phyloP scores from a whole-genome alignment of 352 stramenopile genomes.

The Phytophthora podocarpi region DNA sequence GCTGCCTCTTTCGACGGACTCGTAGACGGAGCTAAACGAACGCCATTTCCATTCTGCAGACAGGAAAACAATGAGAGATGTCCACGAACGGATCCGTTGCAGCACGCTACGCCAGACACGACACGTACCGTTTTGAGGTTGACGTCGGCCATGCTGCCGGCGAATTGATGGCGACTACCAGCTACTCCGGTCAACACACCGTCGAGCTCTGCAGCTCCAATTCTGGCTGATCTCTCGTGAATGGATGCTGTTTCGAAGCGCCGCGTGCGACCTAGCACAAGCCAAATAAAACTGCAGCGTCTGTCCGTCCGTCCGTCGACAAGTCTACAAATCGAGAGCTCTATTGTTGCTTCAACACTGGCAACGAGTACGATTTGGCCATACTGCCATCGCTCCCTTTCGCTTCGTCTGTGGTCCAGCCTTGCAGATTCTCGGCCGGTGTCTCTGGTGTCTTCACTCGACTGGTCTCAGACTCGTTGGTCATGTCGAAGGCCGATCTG shows the following conservation, averaged over 20 bases:
- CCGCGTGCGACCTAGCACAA: slow-evolving; percentile 23
- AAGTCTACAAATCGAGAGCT: too few relatives aligned
- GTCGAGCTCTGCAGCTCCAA: slow-evolving; percentile 4
- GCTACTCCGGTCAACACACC: not conserved
- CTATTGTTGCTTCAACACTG: slow-evolving; percentile 52
- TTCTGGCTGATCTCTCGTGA: too few relatives aligned
- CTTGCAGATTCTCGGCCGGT: slow-evolving; percentile 27
- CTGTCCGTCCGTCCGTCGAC: too few relatives aligned
- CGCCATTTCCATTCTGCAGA: slow-evolving; percentile 21
- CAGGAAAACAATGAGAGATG: not conserved
- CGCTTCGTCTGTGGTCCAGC: slow-evolving; percentile 41
- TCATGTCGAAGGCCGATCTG: slow-evolving; percentile 30
- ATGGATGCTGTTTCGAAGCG: slow-evolving; percentile 27
- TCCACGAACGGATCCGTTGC: not conserved
- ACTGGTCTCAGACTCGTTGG: slow-evolving; percentile 28
- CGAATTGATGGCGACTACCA: not conserved
- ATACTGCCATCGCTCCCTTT: slow-evolving; percentile 35
- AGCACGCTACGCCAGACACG: not conserved
- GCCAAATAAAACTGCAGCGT: slow-evolving; percentile 26
- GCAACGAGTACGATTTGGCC: slow-evolving; percentile 61
- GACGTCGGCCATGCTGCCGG: not conserved
- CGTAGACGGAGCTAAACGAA: slow-evolving; percentile 57
- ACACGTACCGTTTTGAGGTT: slow-evolving; percentile 19
- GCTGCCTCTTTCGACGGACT: slow-evolving; percentile 54
- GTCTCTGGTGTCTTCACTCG: slow-evolving; percentile 25